A percentile compares a stretch with the other conserved stretches of the same genome.
These are phyloP conservation scores for Neopestalotiopsis clavispora DNA, from an alignment of 2,329 filamentous ascomycete species.

Conservation along the genomic window DNA sequence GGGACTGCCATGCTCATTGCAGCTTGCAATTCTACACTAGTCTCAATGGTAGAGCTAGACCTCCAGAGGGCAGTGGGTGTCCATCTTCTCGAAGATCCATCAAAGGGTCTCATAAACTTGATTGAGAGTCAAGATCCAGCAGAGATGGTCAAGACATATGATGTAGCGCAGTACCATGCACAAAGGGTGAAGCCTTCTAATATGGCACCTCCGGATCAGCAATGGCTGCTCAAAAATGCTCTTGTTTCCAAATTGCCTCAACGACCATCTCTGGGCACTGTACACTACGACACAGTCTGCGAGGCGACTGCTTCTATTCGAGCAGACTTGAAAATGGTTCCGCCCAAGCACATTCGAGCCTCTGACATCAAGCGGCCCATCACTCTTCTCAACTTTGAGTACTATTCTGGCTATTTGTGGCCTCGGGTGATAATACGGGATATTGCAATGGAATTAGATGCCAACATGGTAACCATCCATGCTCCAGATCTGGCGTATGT, in stretches of 20 bases:
- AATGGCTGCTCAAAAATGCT: not conserved
- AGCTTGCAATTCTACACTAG: not conserved
- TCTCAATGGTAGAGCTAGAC: not conserved
- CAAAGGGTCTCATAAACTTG: not conserved
- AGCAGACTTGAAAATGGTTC: constrained; percentile 29
- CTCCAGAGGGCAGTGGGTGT: not conserved
- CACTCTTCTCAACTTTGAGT: constrained; percentile 32
- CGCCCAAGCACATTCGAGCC: constrained; percentile 29
- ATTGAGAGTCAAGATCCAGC: not conserved
- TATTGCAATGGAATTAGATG: constrained; percentile 63
- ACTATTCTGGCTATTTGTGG: constrained; percentile 28
- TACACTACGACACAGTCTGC: constrained; percentile 26
- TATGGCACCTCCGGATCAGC: not conserved
- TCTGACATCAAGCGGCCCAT: constrained; percentile 33
- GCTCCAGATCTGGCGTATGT: constrained; percentile 74
- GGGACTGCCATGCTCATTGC: not conserved
- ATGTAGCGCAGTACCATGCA: not conserved
- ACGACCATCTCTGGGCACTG: constrained; percentile 20
- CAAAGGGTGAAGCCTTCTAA: not conserved
- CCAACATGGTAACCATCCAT: constrained; percentile 71
- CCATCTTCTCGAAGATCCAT: not conserved
- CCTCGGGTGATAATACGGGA: constrained; percentile 50
- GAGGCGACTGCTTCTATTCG: constrained; percentile 30
- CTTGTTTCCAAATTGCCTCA: constrained; percentile 9
- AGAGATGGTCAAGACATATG: not conserved